Percentiles rank a stretch among this genome's conserved stretches.
These are phyloP conservation scores for Schizochytrium sp. DNA, from an alignment of 108 stramenopile genomes.

Conservation along the genomic window DNA sequence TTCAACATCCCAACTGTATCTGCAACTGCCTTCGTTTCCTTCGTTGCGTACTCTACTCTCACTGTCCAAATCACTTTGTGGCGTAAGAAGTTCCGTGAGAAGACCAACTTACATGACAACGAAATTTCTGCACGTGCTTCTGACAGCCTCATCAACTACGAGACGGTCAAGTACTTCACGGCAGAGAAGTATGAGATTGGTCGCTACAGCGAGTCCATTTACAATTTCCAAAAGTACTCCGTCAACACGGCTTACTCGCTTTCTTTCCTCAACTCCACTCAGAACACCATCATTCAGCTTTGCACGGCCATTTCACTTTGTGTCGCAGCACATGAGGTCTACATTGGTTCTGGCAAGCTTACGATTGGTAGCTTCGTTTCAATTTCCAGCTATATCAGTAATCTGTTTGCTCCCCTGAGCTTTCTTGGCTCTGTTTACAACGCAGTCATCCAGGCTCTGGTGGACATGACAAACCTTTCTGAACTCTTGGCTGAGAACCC, in stretches of 20 bases:
- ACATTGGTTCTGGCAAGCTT: conserved; percentile 13
- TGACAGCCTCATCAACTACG: conserved; percentile 92
- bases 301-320: conserved; percentile 84
- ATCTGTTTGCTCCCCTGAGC: conserved; percentile 93
- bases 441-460: conserved; percentile 87
- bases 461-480: conserved; percentile 90
- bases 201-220: conserved; percentile 81
- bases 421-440: conserved; percentile 92
- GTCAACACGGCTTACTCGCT: conserved; percentile 87
- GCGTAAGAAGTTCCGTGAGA: conserved; percentile 94
- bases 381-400: conserved; percentile 85
- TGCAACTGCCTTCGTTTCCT: conserved; percentile 86
- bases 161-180: conserved; percentile 97
- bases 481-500: conserved; percentile 90
- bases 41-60: conserved; percentile 86
- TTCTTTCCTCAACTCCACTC: conserved; percentile 87
- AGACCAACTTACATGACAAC: conserved; percentile 90
- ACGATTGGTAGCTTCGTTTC: conserved; percentile 91
- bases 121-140: conserved; percentile 91
- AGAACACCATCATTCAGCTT: conserved; percentile 85
- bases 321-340: conserved; percentile 79
- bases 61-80: conserved; percentile 92
- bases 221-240: conserved; percentile 82
- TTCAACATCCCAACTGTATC: conserved; percentile 86
- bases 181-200: conserved; percentile 88